Base-by-base conservation (phyloP, 2,329 filamentous ascomycete species). In the Aspergillus sp. region DNA sequence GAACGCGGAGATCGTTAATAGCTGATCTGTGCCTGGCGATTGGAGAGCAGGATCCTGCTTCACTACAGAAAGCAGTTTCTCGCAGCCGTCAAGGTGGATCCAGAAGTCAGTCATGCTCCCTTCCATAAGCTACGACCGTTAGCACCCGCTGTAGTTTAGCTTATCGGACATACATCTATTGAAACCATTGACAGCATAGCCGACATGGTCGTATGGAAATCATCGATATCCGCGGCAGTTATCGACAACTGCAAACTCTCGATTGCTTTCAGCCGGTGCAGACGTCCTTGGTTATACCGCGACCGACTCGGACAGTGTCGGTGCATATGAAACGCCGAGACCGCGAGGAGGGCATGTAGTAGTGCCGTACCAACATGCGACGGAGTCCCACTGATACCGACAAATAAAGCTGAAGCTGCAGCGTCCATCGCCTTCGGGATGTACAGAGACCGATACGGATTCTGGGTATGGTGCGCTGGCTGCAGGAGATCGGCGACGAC, bases 401-500 rank as follows among this genome's bases (percentile, higher is more conserved):
- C 35, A 0, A 37, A 12, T 2, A 37, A 12, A 4, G 5, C 8
- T 15, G 35, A 5, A 3, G 14, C 15, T 1, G 35, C 35, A 0
- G 35, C 35, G 5, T 37, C 35, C 35, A 37, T 37, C 35, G 35
- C 35, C 3, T 37, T 37, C 3, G 35, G 35, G 15, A 37, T 12
- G 9, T 37, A 37, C 35, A 37, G 14, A 37, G 35, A 37, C 35
- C 15, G 14, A 3, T 37, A 37, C 12, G 35, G 35, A 2, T 57
- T 57, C 2, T 35, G 50, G 0, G 44, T 45, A 17, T 57, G 56
- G 27, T 40, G 17, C 8, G 39, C 45, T 3, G 56, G 56, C 25
- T 57, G 56, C 15, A 57, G 35, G 5, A 57, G 43, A 23, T 57
- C 21, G 3, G 56, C 37, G 23, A 57, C 56, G 15, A 54, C 45